Conservation (phyloP, 192 early-diverging fungal genomes). For the Coemansia sp. region DNA sequence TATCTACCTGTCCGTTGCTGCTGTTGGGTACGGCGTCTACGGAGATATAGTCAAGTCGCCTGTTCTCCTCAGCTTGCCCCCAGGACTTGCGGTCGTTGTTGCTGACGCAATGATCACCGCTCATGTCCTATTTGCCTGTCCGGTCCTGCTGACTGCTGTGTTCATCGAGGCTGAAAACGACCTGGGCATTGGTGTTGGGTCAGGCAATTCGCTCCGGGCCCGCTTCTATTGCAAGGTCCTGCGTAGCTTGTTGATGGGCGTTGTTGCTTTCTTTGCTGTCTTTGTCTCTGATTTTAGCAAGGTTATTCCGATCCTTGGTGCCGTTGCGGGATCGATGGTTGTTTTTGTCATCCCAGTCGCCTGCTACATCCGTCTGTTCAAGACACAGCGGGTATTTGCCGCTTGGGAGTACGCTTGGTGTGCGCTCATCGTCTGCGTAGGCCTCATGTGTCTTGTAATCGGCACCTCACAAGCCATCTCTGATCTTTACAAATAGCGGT, state of each 20-base stretch:
- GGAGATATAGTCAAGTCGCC: constrained; percentile 66
- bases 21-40: constrained; percentile 75
- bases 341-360: constrained; percentile 83
- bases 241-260: constrained; percentile 59
- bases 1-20: constrained; percentile 73
- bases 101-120: constrained; percentile 74
- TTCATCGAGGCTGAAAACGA: constrained; percentile 71
- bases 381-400: constrained; percentile 20
- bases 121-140: constrained; percentile 80
- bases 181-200: constrained; percentile 56
- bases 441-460: constrained; percentile 43
- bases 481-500: constrained; percentile 10
- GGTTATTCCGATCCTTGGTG: constrained; percentile 80
- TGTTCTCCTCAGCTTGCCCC: constrained; percentile 66
- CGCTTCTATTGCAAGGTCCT: constrained; percentile 54
- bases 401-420: constrained; percentile 42
- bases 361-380: constrained; percentile 68
- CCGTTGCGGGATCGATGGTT: constrained; percentile 69
- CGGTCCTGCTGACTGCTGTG: constrained; percentile 74
- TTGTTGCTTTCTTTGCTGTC: constrained; percentile 61
- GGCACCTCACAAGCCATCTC: constrained; percentile 43
- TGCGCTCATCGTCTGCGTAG: constrained; percentile 29
- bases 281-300: constrained; percentile 78
- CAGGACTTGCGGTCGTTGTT: constrained; percentile 59
- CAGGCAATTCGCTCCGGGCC: constrained; percentile 34